Evolutionary conservation across 176 grass and related monocot genomes (phyloP).

Genomic region (Zizania latifolia): DNA sequence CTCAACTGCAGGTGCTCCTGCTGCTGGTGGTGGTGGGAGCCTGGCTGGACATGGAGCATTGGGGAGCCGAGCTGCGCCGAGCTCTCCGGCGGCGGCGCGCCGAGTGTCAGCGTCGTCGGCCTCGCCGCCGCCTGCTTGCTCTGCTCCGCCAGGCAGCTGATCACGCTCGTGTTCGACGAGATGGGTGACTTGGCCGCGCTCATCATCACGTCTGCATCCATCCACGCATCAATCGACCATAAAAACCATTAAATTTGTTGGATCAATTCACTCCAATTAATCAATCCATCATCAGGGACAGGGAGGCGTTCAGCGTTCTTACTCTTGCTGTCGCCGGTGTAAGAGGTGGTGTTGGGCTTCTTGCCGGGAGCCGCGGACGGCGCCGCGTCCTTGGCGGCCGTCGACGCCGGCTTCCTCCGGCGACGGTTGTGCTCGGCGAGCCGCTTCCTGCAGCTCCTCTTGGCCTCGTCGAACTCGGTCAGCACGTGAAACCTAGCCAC

Average conservation of each 20-base stretch:
- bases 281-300: too few relatives aligned
- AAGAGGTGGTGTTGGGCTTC: constrained; percentile 30
- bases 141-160: constrained; percentile 38
- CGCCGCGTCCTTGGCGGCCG: constrained; percentile 11
- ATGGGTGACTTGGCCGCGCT: constrained; percentile 38
- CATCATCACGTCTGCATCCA: not conserved
- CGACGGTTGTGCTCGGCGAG: constrained; percentile 82
- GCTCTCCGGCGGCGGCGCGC: constrained; percentile 12
- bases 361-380: not conserved
- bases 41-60: constrained; percentile 34
- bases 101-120: constrained; percentile 40
- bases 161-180: constrained; percentile 42
- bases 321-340: constrained; percentile 38
- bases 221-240: too few relatives aligned
- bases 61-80: constrained; percentile 16
- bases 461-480: constrained; percentile 65
- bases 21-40: too few relatives aligned
- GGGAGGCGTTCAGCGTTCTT: too few relatives aligned
- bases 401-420: constrained; percentile 49
- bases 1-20: constrained; percentile 33
- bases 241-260: too few relatives aligned
- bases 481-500: constrained; percentile 70
- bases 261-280: too few relatives aligned
- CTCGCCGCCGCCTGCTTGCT: constrained; percentile 26
- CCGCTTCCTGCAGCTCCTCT: constrained; percentile 72